Evolutionary conservation across 306 rosid genomes (phyloP).

Genomic region (Inga leiocalycina): DNA sequence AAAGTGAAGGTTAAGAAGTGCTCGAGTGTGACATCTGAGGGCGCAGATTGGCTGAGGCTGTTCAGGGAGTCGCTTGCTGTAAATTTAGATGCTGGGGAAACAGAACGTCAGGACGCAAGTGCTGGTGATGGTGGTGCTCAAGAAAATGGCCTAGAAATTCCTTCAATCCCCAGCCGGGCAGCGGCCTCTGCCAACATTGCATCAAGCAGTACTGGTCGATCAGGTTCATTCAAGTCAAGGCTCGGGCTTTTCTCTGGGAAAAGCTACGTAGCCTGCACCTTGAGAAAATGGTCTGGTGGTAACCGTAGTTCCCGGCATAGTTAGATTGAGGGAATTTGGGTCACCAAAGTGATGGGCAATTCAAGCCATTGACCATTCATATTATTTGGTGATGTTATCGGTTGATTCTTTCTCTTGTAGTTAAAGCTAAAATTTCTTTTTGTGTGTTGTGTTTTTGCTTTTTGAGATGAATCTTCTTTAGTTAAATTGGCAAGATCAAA

Average conservation of each 20-base stretch:
- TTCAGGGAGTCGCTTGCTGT: slow-evolving; percentile 72
- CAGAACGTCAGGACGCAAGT: slow-evolving; percentile 73
- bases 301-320: slow-evolving; percentile 55
- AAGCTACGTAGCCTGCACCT: slow-evolving; percentile 67
- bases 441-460: slow-evolving; percentile 58
- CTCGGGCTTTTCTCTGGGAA: slow-evolving; percentile 70
- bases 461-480: slow-evolving; percentile 55
- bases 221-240: slow-evolving; percentile 69
- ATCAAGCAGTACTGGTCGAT: slow-evolving; percentile 55
- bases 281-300: slow-evolving; percentile 83
- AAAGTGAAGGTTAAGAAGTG: slow-evolving; percentile 96
- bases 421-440: slow-evolving; percentile 41
- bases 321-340: slow-evolving; percentile 39
- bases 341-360: slow-evolving; percentile 14
- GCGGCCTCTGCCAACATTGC: slow-evolving; percentile 41
- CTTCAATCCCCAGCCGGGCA: slow-evolving; percentile 45
- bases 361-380: slow-evolving; percentile 21
- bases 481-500: slow-evolving; percentile 34
- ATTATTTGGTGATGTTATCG: slow-evolving; percentile 45
- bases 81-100: slow-evolving; percentile 75
- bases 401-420: slow-evolving; percentile 40
- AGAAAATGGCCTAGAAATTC: slow-evolving; percentile 65
- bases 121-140: slow-evolving; percentile 83
- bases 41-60: slow-evolving; percentile 77
- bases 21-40: slow-evolving; percentile 73